Evolutionary conservation across 139 green algal species (phyloP), one percentile per base, ranked within the genome.

Genomic region (Trebouxia sp.): DNA sequence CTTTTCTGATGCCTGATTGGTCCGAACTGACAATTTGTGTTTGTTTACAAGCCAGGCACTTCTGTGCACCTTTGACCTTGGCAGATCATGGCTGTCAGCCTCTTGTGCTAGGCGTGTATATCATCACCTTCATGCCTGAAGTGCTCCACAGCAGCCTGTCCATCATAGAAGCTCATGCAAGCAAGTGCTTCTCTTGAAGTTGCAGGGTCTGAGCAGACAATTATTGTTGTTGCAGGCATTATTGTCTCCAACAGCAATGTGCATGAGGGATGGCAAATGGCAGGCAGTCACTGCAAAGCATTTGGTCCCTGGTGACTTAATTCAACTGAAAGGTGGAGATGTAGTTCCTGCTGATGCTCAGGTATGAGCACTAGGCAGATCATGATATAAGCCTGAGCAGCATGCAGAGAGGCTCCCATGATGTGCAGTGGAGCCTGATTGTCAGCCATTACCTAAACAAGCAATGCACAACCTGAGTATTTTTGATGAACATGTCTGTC

Each of bases 321-420:
- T 91, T 8, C 41, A 75, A 43, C 38, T 91, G 0, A 89, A 89
- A 45, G 77, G 86, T 26, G 87, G 87, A 6, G 87, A 90, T 48
- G 65, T 90, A 24, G 78, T 91, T 22, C 87, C 87, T 58, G 85
- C 85, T 37, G 87, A 91, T 75, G 62, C 50, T 28, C 70, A 53
- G 70, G 69, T 81, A 66, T 15, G n/a, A n/a, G 42, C 10, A 6
- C 65, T 26, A 47, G 3, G 2, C 30, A n/a, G n/a, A 7, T 39
- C n/a, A 41, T n/a, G n/a, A n/a, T n/a, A n/a, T n/a, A n/a, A n/a
- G n/a, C n/a, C n/a, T n/a, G n/a, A n/a, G n/a, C n/a, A n/a, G n/a
- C n/a, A n/a, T n/a, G n/a, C n/a, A n/a, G n/a, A n/a, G n/a, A n/a
- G n/a, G n/a, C n/a, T n/a, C n/a, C n/a, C n/a, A n/a, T n/a, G n/a